A percentile compares a stretch with the other conserved stretches of the same genome.
Evolutionary conservation across 2,329 filamentous ascomycete species (phyloP).

Genomic region (Davidsoniella virescens): DNA sequence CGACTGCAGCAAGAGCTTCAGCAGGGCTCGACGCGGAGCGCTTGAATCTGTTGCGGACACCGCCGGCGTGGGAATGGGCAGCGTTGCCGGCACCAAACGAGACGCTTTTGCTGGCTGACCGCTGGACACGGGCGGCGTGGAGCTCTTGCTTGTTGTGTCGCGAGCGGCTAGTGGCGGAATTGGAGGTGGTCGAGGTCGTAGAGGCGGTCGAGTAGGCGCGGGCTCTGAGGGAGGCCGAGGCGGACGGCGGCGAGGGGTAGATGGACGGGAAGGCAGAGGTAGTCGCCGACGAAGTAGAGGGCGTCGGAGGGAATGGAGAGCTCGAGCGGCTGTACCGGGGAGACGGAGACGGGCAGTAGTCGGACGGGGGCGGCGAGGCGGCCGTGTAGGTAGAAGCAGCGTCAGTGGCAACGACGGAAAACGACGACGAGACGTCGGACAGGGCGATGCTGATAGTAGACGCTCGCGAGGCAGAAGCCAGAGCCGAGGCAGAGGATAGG

Average conservation of each 20-base stretch:
- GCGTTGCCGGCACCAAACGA: slow-evolving; percentile 18
- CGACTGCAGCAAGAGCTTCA: slow-evolving; percentile 28
- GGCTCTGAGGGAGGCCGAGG: slow-evolving; percentile 16
- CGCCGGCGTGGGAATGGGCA: slow-evolving; percentile 13
- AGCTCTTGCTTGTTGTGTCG: slow-evolving; percentile 28
- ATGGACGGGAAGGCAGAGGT: slow-evolving; percentile 11
- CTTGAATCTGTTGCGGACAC: slow-evolving; percentile 21
- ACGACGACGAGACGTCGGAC: slow-evolving; percentile 16
- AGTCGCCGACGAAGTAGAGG: slow-evolving; percentile 14
- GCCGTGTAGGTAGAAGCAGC: slow-evolving; percentile 7
- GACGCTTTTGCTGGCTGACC: slow-evolving; percentile 23
- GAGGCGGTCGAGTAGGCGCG: slow-evolving; percentile 14
- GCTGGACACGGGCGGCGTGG: slow-evolving; percentile 32
- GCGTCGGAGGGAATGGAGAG: slow-evolving; percentile 5
- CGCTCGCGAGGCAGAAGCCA: slow-evolving; percentile 17
- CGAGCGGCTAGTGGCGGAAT: slow-evolving; percentile 20
- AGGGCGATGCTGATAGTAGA: slow-evolving; percentile 15
- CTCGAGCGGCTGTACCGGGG: slow-evolving; percentile 4
- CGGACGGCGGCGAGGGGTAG: slow-evolving; percentile 10
- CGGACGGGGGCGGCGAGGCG: slow-evolving; percentile 7
- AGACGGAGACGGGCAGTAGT: slow-evolving; percentile 8
- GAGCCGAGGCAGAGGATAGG: slow-evolving; percentile 17
- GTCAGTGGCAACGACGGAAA: slow-evolving; percentile 16
- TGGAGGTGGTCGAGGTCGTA: slow-evolving; percentile 16
- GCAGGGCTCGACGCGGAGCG: slow-evolving; percentile 23